Conservation (phyloP, 2,329 filamentous ascomycete genomes). For the Scopulariopsis brevicaulis region DNA sequence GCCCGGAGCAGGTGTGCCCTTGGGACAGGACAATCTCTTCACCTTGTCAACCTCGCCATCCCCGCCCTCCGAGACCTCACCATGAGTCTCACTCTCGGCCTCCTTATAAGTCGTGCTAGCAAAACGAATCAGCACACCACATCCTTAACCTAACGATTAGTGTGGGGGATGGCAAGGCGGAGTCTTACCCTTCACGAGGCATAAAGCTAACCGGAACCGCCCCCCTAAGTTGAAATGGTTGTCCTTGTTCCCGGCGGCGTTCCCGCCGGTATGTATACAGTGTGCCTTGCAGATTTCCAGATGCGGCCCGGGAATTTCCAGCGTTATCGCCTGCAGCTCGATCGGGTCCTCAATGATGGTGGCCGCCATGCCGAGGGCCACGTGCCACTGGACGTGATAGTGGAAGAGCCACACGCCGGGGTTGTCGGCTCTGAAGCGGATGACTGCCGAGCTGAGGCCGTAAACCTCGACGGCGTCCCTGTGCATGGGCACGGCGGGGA, state of each 20-base stretch:
- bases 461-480: slow-evolving; percentile 37
- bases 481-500: slow-evolving; percentile 28
- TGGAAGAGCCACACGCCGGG: slow-evolving; percentile 34
- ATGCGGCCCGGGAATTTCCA: slow-evolving; percentile 31
- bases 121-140: too few species aligned
- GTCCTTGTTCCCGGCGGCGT: slow-evolving; percentile 52
- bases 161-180: too few species aligned
- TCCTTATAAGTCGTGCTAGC: too few species aligned
- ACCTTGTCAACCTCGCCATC: too few species aligned
- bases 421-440: slow-evolving; percentile 32
- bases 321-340: slow-evolving; percentile 34
- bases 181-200: too few species aligned
- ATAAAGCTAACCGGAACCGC: too few species aligned
- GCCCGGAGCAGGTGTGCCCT: too few species aligned
- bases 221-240: too few species aligned
- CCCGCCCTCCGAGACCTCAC: too few species aligned
- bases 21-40: too few species aligned
- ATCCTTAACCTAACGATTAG: too few species aligned
- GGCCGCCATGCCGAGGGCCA: slow-evolving; percentile 32
- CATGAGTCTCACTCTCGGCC: too few species aligned
- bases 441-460: slow-evolving; percentile 33
- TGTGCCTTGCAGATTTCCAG: slow-evolving; percentile 21
- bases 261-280: slow-evolving; percentile 32
- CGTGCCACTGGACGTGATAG: slow-evolving; percentile 46
- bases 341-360: slow-evolving; percentile 21